Conservation (phyloP, 2,329 filamentous ascomycete species). For the Parasarocladium wereldwijsianum region DNA sequence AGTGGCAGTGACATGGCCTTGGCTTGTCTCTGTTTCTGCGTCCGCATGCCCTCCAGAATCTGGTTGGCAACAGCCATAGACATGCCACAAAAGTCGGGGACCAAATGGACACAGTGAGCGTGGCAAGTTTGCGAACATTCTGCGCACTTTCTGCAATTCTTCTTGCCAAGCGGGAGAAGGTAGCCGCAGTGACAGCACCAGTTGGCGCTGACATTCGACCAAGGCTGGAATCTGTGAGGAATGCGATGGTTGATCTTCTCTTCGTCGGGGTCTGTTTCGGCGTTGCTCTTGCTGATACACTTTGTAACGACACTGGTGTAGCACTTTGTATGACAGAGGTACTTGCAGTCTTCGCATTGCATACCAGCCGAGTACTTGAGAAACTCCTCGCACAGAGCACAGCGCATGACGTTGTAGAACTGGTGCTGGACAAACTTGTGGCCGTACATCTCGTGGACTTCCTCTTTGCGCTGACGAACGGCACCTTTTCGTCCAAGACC, state of each 20-base stretch:
- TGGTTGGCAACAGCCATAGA: slow-evolving; percentile 95
- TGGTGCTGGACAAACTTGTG: slow-evolving; percentile 98
- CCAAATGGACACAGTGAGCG: slow-evolving; percentile 80
- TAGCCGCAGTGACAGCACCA: slow-evolving; percentile 99
- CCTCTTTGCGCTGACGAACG: slow-evolving; percentile 93
- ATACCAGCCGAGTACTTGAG: slow-evolving; percentile 97
- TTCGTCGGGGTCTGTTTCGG: slow-evolving; percentile 94
- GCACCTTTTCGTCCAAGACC: slow-evolving; percentile 91
- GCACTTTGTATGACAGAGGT: slow-evolving; percentile 97
- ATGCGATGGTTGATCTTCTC: slow-evolving; percentile 99
- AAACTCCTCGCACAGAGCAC: slow-evolving; percentile 92
- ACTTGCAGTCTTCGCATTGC: slow-evolving; percentile 99
- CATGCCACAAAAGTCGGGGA: slow-evolving; percentile 98
- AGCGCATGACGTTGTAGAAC: slow-evolving; percentile 99
- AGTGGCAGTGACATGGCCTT: slow-evolving; percentile 39
- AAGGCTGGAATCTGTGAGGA: slow-evolving; percentile 91
- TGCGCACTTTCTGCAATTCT: slow-evolving; percentile 81
- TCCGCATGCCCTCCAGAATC: slow-evolving; percentile 75
- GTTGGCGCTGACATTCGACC: slow-evolving; percentile 93
- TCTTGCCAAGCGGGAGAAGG: slow-evolving; percentile 84
- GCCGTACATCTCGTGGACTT: slow-evolving; percentile 95
- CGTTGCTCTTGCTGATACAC: slow-evolving; percentile 98
- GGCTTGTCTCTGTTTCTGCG: slow-evolving; percentile 54
- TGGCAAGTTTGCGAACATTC: slow-evolving; percentile 91
- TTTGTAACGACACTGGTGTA: slow-evolving; percentile 96